Percentiles rank a stretch among this genome's conserved stretches.
Conservation (phyloP, 2,329 filamentous ascomycete genomes). For the Pseudocercospora crystallina region DNA sequence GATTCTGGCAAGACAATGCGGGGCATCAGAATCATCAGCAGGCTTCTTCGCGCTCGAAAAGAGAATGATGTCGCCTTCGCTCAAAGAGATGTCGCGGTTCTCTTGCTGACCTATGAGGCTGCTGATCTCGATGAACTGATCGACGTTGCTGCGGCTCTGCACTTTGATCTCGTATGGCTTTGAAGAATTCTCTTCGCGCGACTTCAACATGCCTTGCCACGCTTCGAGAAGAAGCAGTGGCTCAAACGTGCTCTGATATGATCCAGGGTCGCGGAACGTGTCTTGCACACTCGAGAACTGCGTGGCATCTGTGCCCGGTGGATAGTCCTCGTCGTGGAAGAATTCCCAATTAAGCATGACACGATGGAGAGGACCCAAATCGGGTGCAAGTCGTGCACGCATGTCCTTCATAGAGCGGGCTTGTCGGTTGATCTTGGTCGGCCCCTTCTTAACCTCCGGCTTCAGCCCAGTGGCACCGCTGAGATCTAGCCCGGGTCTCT, state of each 20-base stretch:
- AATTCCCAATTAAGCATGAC: slow-evolving; percentile 92
- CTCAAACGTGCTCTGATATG: slow-evolving; percentile 88
- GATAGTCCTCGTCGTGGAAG: slow-evolving; percentile 83
- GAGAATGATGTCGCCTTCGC: slow-evolving; percentile 85
- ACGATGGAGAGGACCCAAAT: slow-evolving; percentile 80
- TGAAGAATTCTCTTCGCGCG: slow-evolving; percentile 79
- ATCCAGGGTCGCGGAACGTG: slow-evolving; percentile 70
- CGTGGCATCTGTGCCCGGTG: slow-evolving; percentile 68
- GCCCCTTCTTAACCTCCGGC: slow-evolving; percentile 60
- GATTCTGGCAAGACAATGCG: slow-evolving; percentile 84
- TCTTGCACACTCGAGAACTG: slow-evolving; percentile 75
- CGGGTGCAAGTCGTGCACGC: slow-evolving; percentile 85
- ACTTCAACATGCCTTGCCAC: slow-evolving; percentile 89
- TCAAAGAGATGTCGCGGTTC: slow-evolving; percentile 69
- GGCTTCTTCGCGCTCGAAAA: slow-evolving; percentile 74
- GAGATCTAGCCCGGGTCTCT: slow-evolving; percentile 34
- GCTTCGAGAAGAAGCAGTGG: slow-evolving; percentile 88
- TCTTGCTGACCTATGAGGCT: slow-evolving; percentile 72
- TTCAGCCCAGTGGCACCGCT: slow-evolving; percentile 33
- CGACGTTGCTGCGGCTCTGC: slow-evolving; percentile 82
- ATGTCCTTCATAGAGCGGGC: slow-evolving; percentile 87
- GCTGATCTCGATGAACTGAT: slow-evolving; percentile 89
- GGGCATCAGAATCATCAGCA: slow-evolving; percentile 61
- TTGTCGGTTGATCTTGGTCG: slow-evolving; percentile 80
- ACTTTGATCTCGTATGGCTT: slow-evolving; percentile 86